phyloP scores from a whole-genome alignment of 805 yeast species.

The Diddensiella caesifluorescens region DNA sequence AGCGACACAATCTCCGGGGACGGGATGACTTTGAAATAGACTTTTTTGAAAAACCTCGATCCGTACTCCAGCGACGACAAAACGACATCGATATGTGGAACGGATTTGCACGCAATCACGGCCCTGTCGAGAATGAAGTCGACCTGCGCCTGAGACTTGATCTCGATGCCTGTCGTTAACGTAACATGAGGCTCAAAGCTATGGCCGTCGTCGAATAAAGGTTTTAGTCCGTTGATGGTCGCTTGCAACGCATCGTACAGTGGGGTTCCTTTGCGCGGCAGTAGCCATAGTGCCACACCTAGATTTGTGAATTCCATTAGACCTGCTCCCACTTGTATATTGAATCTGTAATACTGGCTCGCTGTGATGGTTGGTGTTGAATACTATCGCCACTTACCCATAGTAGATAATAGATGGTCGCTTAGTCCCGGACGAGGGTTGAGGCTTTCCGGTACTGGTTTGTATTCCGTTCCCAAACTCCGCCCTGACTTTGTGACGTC shows the following conservation, averaged over 20 bases:
- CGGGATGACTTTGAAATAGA: conserved; percentile 44
- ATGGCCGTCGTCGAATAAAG: conserved; percentile 69
- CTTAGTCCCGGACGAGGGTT: too few species aligned
- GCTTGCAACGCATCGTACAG: conserved; percentile 53
- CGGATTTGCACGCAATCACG: conserved; percentile 50
- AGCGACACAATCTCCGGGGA: conserved; percentile 46
- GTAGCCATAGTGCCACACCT: conserved; percentile 69
- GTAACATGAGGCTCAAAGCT: conserved; percentile 73
- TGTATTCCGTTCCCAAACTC: too few species aligned
- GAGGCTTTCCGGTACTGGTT: too few species aligned
- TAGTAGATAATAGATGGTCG: too few species aligned
- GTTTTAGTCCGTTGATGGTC: conserved; percentile 57
- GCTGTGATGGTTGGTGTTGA: too few species aligned
- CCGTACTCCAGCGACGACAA: conserved; percentile 45
- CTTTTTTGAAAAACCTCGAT: conserved; percentile 47
- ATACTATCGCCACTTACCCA: too few species aligned
- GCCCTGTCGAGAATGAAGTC: conserved; percentile 53
- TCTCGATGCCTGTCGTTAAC: conserved; percentile 54
- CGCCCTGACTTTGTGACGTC: too few species aligned
- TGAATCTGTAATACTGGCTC: too few species aligned
- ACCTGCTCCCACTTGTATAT: too few species aligned
- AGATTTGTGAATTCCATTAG: conserved; percentile 20
- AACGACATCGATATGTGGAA: conserved; percentile 35
- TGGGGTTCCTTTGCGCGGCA: conserved; percentile 53
- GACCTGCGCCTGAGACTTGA: conserved; percentile 51